These are phyloP conservation scores for Quercus cerris DNA, from an alignment of 306 rosid species.

Conservation along the genomic window DNA sequence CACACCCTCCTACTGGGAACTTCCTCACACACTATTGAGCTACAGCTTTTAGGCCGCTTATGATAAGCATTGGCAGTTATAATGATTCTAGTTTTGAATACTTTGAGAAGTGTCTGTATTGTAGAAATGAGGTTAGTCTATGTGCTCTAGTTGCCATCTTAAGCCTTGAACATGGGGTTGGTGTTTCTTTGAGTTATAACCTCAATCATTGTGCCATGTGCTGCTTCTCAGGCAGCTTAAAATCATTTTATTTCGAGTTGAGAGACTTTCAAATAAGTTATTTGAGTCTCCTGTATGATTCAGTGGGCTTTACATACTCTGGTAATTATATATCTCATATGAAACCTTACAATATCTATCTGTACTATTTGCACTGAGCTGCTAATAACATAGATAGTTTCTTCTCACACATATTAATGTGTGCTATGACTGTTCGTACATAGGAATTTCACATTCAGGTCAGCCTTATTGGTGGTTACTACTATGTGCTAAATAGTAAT, in stretches of 20 bases:
- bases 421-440: background rate
- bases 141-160: background rate
- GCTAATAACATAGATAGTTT: background rate
- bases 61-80: background rate
- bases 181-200: background rate
- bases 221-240: slow-evolving; percentile 1
- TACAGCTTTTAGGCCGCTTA: background rate
- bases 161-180: background rate
- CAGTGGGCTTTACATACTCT: background rate
- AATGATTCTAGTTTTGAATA: background rate
- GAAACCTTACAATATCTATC: background rate
- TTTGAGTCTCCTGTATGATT: background rate
- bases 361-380: background rate
- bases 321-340: background rate
- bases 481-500: background rate
- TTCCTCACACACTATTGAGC: background rate
- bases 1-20: background rate
- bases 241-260: background rate
- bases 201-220: background rate
- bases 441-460: background rate
- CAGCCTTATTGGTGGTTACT: background rate
- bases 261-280: background rate
- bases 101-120: background rate
- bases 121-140: background rate
- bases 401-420: background rate